Conservation (phyloP, 2,329 filamentous ascomycete genomes). For the Cladosporium sp. region DNA sequence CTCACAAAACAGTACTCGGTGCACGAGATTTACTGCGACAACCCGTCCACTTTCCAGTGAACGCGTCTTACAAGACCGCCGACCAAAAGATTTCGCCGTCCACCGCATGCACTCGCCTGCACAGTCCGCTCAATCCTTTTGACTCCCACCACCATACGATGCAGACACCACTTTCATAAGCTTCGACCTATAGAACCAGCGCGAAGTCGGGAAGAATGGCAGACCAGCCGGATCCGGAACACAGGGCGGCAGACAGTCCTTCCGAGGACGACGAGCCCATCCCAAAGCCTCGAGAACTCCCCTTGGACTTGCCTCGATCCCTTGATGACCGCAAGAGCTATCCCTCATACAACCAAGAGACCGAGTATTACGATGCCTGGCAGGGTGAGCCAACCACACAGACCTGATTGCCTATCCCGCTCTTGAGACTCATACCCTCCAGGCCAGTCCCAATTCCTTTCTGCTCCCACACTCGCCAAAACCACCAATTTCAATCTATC, state of each 20-base stretch:
- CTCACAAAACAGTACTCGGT: too few species aligned
- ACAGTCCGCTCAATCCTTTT: background rate
- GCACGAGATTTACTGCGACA: too few species aligned
- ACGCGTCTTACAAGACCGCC: too few species aligned
- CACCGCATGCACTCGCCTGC: background rate
- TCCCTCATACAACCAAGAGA: constrained; percentile 69
- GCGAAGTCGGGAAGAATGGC: constrained; percentile 3
- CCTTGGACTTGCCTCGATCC: constrained; percentile 82
- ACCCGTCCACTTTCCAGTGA: too few species aligned
- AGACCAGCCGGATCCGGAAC: constrained; percentile 2
- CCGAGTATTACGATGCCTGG: constrained; percentile 98
- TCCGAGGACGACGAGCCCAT: constrained; percentile 20
- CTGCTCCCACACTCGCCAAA: constrained; percentile 77
- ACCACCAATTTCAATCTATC: constrained; percentile 82
- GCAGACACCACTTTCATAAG: constrained; percentile 6
- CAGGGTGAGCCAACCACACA: constrained; percentile 62
- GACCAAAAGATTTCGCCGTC: background rate
- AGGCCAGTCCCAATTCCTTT: constrained; percentile 96
- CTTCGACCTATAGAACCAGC: background rate
- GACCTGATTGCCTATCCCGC: background rate
- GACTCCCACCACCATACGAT: constrained; percentile 1
- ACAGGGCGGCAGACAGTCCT: constrained; percentile 1
- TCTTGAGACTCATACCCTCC: constrained; percentile 16
- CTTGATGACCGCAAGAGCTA: constrained; percentile 79
- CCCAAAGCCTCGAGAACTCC: constrained; percentile 52